phyloP scores from a whole-genome alignment of 1,139 yeast species.

The Candida sojae region DNA sequence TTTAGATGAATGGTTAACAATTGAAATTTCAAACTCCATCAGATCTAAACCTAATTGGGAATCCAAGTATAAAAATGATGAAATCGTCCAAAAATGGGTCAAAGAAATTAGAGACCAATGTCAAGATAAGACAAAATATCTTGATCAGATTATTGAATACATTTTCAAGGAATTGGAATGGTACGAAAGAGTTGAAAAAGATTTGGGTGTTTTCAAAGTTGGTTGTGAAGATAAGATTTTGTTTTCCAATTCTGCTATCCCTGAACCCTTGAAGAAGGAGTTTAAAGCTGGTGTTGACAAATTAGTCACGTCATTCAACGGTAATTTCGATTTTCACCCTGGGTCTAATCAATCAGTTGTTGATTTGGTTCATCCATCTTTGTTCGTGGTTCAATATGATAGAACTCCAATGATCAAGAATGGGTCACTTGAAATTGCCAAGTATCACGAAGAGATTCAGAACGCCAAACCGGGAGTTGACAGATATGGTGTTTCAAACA shows the following conservation, averaged over 20 bases:
- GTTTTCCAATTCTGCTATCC: conserved; percentile 17
- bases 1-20: conserved; percentile 27
- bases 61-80: conserved; percentile 26
- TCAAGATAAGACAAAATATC: conserved; percentile 13
- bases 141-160: conserved; percentile 23
- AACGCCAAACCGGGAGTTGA: conserved; percentile 20
- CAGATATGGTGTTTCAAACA: conserved; percentile 21
- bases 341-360: conserved; percentile 35
- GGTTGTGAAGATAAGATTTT: conserved; percentile 23
- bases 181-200: conserved; percentile 22
- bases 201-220: conserved; percentile 10
- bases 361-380: conserved; percentile 46
- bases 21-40: conserved; percentile 24
- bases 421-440: conserved; percentile 10
- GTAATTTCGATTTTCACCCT: conserved; percentile 38
- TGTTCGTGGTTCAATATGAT: conserved; percentile 39
- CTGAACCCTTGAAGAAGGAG: conserved; percentile 9
- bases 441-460: conserved; percentile 15
- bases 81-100: conserved; percentile 32
- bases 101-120: conserved; percentile 24
- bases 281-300: conserved; percentile 14
- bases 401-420: conserved; percentile 25
- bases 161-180: conserved; percentile 30
- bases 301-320: conserved; percentile 17
- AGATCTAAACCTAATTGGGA: conserved; percentile 36